Percentiles rank a stretch among this genome's conserved stretches.
These are phyloP conservation scores for Neofusicoccum ribis DNA, from an alignment of 2,329 filamentous ascomycete genomes.

Conservation along the genomic window DNA sequence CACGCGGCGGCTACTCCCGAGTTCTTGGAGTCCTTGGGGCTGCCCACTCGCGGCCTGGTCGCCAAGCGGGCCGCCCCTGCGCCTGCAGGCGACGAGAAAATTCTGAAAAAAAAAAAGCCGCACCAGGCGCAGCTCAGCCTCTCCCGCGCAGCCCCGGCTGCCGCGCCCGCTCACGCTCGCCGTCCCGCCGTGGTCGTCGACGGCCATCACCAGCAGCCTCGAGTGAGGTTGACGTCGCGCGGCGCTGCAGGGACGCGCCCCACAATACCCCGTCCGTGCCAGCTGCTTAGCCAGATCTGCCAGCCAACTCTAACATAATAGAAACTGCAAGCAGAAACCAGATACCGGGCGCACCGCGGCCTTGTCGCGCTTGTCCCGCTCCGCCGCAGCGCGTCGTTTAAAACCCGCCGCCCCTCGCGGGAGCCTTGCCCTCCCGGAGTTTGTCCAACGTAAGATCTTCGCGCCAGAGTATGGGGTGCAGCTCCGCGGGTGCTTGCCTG, in stretches of 20 bases:
- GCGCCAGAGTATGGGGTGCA: conserved; percentile 1
- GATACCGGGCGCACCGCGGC: conserved; percentile 12
- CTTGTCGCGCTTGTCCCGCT: not conserved
- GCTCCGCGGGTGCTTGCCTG: not conserved
- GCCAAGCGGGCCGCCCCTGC: not conserved
- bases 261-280: conserved; percentile 15
- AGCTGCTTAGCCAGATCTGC: conserved; percentile 7
- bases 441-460: conserved; percentile 1
- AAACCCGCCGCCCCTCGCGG: not conserved
- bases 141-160: not conserved
- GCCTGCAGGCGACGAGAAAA: not conserved
- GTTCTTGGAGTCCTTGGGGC: not conserved
- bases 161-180: not conserved
- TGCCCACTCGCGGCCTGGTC: not conserved
- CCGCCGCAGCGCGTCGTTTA: conserved; percentile 2
- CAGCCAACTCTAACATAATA: conserved; percentile 15
- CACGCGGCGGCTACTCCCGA: not conserved
- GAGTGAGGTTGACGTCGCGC: not conserved
- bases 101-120: conserved; percentile 8
- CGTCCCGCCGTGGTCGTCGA: no score
- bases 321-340: conserved; percentile 10
- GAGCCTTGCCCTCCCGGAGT: not conserved
- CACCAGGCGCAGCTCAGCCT: not conserved
- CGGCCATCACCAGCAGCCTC: no score
- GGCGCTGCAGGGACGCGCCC: not conserved